These are phyloP conservation scores for Durotheca rogersii DNA, from an alignment of 495 filamentous ascomycete species.

Conservation along the genomic window DNA sequence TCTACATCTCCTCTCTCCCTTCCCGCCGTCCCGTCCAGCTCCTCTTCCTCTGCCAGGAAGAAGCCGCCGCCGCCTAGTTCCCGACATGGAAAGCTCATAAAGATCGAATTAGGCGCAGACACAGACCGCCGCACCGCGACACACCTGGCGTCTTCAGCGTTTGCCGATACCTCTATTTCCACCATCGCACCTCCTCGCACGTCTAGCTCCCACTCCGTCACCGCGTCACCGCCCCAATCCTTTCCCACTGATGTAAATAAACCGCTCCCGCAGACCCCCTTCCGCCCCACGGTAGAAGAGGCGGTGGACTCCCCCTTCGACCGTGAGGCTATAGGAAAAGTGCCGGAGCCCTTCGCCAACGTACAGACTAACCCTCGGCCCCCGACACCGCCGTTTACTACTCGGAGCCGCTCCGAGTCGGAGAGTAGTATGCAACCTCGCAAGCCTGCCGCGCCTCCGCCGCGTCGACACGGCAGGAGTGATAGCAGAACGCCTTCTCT, in stretches of 20 bases:
- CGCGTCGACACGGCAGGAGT: constrained; percentile 46
- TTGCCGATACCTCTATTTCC: constrained; percentile 27
- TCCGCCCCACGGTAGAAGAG: constrained; percentile 44
- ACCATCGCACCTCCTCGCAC: constrained; percentile 27
- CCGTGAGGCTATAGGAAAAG: constrained; percentile 47
- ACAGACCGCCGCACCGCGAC: constrained; percentile 23
- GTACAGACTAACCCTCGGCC: constrained; percentile 30
- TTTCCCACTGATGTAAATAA: constrained; percentile 51
- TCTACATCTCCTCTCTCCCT: constrained; percentile 37
- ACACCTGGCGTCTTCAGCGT: constrained; percentile 26
- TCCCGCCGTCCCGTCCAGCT: constrained; percentile 19
- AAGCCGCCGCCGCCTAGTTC: constrained; percentile 60
- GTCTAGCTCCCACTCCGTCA: constrained; percentile 14
- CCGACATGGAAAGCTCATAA: constrained; percentile 70
- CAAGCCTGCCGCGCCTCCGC: constrained; percentile 51
- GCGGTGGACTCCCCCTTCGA: constrained; percentile 45
- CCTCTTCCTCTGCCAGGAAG: constrained; percentile 34
- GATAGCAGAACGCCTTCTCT: constrained; percentile 39
- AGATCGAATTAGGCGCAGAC: constrained; percentile 36
- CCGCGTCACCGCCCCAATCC: constrained; percentile 8
- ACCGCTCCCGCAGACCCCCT: constrained; percentile 45
- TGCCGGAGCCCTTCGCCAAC: constrained; percentile 40
- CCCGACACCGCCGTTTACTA: constrained; percentile 34
- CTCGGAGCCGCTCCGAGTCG: constrained; percentile 36
- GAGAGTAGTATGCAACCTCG: constrained; percentile 33